Evolutionary conservation across 2,329 filamentous ascomycete species (phyloP), one percentile per base, ranked within the genome.

Genomic region (Nannizziopsis arthrosporioides): DNA sequence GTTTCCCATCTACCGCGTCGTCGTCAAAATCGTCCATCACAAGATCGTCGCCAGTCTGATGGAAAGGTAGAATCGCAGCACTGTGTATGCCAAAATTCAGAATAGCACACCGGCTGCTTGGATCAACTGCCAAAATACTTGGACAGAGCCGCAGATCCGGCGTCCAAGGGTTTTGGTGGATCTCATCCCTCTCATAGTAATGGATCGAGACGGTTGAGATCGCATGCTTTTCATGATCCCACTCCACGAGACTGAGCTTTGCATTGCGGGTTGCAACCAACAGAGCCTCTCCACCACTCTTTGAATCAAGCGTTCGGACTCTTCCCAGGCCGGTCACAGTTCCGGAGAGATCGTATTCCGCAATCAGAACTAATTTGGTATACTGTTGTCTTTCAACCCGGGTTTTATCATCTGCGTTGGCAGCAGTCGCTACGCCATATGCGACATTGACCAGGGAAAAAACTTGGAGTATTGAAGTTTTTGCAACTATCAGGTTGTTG

Each of bases 181-280:
- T 73, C 62, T 94, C 89, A 61, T 95, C 89, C 63, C 92, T 85
- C 66, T 98, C 92, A 68, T 96, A 98, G 73, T 89, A 96, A 70
- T 98, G 92, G 59, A 98, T 90, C 44, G 90, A 96, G 54, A 92
- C 79, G 46, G 90, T 96, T 57, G 83, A 81, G 57, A 96, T 81
- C 44, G 78, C 78, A 65, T 85, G 76, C 56, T 79, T 80, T 62
- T 84, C 80, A 7, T 86, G 81, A 63, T 96, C 86, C 92, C 92
- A 98, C 69, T 95, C 86, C 48, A 94, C 75, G 64, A 98, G 73
- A 65, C 85, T 93, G 61, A 96, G 76, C 68, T 94, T 94, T 37
- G 92, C 92, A 68, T 94, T 88, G 61, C 84, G 84, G 67, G 90
- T 84, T 0, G 87, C 84, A 49, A 96, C 66, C 48, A 98, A 71